Evolutionary conservation across 2,329 filamentous ascomycete species (phyloP), one percentile per base, ranked within the genome.

Genomic region (Mariannaea elegans): DNA sequence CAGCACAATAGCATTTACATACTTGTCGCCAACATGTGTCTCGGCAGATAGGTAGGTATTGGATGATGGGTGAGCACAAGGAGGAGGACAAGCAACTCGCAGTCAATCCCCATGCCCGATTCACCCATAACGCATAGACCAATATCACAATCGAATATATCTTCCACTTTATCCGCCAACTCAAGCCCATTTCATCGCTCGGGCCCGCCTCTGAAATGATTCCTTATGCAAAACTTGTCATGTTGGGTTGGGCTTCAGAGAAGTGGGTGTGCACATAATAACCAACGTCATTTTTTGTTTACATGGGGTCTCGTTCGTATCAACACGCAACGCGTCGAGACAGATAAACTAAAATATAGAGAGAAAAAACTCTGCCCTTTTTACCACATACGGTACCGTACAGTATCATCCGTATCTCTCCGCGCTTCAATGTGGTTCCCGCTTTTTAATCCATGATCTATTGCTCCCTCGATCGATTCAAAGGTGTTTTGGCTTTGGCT

Each of bases 281-380:
- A 39, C 19, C 32, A 56, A 56, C 52, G 57, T 56, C 57, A 60
- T 56, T 34, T 23, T 42, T 56, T 61, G 52, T 61, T 61, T 52
- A 61, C 58, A 52, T 56, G 42, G 38, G 44, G n/a, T 21, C 19
- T 24, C 39, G 13, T 32, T 18, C 34, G 47, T 41, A 48, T 41
- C 41, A 42, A 39, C 39, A 36, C 23, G 9, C 49, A 52, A 44
- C 50, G 36, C 56, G 42, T 56, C 44, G 24, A 27, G 24, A 27
- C 9, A 36, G 7, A 10, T 16, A 44, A 16, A 51, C 24, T 16
- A 41, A 44, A 46, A 31, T 42, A 29, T 24, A 13, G 6, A 24
- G 19, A 14, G 36, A 24, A 10, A 34, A 36, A 47, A 41, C 45
- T 50, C 29, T 41, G n/a, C n/a, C n/a, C n/a, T 32, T 41, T 32